These are phyloP conservation scores for Xylaria sp. DNA, from an alignment of 2,329 filamentous ascomycete species.

Conservation along the genomic window DNA sequence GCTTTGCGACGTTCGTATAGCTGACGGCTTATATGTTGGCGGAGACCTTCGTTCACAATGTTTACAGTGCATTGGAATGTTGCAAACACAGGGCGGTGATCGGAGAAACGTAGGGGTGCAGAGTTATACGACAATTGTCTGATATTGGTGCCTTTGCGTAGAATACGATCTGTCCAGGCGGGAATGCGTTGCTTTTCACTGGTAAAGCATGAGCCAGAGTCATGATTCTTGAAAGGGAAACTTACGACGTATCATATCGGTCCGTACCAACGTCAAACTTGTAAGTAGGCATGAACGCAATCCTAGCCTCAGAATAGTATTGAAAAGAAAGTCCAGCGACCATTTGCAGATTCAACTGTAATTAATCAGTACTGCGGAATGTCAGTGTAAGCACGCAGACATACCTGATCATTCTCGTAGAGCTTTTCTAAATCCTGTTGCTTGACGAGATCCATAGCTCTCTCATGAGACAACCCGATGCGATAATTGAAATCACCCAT, in stretches of 20 bases:
- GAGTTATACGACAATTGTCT: slow-evolving; percentile 84
- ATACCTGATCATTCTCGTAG: slow-evolving; percentile 90
- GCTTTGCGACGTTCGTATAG: slow-evolving; percentile 77
- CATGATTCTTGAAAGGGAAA: slow-evolving; percentile 30
- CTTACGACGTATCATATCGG: slow-evolving; percentile 88
- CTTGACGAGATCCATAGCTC: slow-evolving; percentile 77
- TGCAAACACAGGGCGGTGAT: slow-evolving; percentile 95
- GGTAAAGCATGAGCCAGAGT: slow-evolving; percentile 47
- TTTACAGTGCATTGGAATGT: slow-evolving; percentile 86
- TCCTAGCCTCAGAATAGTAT: slow-evolving; percentile 89
- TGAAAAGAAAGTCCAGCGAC: slow-evolving; percentile 88
- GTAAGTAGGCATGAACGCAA: slow-evolving; percentile 92
- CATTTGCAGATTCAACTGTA: slow-evolving; percentile 92
- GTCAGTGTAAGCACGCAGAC: slow-evolving; percentile 27
- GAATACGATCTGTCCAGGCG: slow-evolving; percentile 94
- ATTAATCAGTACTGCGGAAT: slow-evolving; percentile 32
- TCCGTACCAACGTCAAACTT: slow-evolving; percentile 93
- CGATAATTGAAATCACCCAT: slow-evolving; percentile 98
- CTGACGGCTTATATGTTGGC: slow-evolving; percentile 76
- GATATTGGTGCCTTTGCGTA: slow-evolving; percentile 85
- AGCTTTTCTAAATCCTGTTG: slow-evolving; percentile 78
- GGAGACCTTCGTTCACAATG: slow-evolving; percentile 78
- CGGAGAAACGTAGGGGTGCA: slow-evolving; percentile 87
- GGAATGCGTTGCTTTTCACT: slow-evolving; percentile 94
- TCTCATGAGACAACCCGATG: slow-evolving; percentile 84